Percentiles rank a stretch among this genome's conserved stretches.
These are phyloP conservation scores for Novymonas esmeraldas DNA, from an alignment of 208 protist genomes.

Conservation along the genomic window DNA sequence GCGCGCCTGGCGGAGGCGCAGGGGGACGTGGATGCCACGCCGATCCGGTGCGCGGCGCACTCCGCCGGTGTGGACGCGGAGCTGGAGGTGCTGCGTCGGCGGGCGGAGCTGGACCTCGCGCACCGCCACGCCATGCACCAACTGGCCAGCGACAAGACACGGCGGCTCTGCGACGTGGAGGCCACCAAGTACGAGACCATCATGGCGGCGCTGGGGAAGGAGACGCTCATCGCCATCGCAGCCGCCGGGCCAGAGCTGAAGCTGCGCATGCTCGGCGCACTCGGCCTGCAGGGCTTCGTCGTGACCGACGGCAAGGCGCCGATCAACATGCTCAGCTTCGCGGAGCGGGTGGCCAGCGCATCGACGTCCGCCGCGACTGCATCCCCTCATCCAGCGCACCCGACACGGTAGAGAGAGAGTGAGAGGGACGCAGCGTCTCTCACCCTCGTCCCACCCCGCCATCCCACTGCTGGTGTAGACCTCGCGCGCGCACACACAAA, in stretches of 20 bases:
- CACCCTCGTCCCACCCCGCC: background rate
- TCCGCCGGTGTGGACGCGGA: conserved; percentile 52
- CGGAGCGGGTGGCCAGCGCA: conserved; percentile 28
- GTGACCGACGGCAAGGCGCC: conserved; percentile 84
- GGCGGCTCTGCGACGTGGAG: conserved; percentile 64
- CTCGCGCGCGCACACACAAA: too few relatives aligned
- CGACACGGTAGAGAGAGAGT: too few relatives aligned
- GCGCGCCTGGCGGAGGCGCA: conserved; percentile 63
- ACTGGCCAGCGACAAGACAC: conserved; percentile 73
- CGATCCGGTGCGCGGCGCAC: conserved; percentile 52
- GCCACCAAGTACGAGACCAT: conserved; percentile 73
- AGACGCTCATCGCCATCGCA: conserved; percentile 88
- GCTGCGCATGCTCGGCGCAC: conserved; percentile 62
- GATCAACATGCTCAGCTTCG: conserved; percentile 91
- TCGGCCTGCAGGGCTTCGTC: conserved; percentile 87
- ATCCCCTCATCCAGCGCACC: too few relatives aligned
- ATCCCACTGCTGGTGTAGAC: background rate
- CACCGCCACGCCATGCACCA: conserved; percentile 72
- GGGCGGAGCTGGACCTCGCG: conserved; percentile 66
- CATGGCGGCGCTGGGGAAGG: conserved; percentile 84
- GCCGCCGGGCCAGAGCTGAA: conserved; percentile 90
- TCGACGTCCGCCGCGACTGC: background rate
- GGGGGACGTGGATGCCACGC: conserved; percentile 56
- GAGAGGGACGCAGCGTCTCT: too few relatives aligned
- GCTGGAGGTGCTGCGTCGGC: conserved; percentile 51